Evolutionary conservation across 106 monocot species (phyloP).

Genomic region (Vanilla planifolia): DNA sequence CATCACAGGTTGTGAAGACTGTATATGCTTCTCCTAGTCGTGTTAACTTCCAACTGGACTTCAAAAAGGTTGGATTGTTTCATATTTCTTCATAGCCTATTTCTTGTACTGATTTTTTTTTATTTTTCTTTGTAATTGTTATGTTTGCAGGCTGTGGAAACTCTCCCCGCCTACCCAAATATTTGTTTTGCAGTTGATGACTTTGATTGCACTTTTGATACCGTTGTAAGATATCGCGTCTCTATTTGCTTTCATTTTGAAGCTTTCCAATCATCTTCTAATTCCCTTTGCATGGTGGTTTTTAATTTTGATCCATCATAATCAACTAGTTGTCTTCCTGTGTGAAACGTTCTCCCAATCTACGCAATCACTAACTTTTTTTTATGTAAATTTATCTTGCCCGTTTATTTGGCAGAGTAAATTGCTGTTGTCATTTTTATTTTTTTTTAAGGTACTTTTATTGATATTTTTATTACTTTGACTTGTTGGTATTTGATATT

Average conservation of each 20-base stretch:
- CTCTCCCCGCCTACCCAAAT: slow-evolving; percentile 86
- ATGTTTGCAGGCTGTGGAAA: slow-evolving; percentile 66
- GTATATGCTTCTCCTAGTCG: slow-evolving; percentile 98
- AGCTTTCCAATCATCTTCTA: not conserved
- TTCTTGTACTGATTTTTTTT: slow-evolving; percentile 7
- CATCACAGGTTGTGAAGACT: slow-evolving; percentile 77
- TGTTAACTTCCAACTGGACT: slow-evolving; percentile 82
- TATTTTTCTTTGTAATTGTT: not conserved
- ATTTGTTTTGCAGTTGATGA: slow-evolving; percentile 97
- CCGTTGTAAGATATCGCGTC: slow-evolving; percentile 54
- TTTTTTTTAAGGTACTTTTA: not conserved
- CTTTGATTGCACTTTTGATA: slow-evolving; percentile 97
- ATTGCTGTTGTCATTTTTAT: too few species aligned
- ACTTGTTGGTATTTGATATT: not conserved
- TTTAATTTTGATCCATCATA: not conserved
- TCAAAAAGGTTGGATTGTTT: slow-evolving; percentile 54
- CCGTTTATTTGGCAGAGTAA: too few species aligned
- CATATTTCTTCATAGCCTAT: not conserved
- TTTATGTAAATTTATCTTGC: not conserved
- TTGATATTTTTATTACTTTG: too few species aligned
- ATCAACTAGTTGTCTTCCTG: not conserved
- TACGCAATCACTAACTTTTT: too few species aligned
- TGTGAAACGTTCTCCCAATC: too few species aligned
- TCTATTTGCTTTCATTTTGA: not conserved
- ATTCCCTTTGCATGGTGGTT: not conserved